Conservation (phyloP, 257 asterid genomes). For the Solanum sejunctum region DNA sequence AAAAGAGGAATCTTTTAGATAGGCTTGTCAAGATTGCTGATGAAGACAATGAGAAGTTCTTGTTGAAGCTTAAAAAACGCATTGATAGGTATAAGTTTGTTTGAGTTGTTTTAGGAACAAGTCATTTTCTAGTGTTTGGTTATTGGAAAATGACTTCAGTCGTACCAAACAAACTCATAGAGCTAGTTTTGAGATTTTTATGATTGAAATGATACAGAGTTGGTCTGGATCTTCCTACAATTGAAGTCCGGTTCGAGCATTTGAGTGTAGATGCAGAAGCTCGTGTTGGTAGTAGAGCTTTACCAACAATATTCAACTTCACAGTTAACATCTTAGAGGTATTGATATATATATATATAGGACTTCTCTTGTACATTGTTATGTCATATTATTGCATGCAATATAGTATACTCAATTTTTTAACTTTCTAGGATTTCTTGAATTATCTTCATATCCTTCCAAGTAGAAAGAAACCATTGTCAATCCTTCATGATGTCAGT, state of each 20-base stretch:
- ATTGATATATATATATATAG: constrained; percentile 2
- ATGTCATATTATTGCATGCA: neutral
- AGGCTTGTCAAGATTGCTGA: constrained; percentile 56
- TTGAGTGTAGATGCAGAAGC: constrained; percentile 75
- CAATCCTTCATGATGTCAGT: constrained; percentile 60
- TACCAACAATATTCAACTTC: constrained; percentile 72
- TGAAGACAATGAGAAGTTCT: constrained; percentile 74
- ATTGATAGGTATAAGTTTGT: constrained; percentile 37
- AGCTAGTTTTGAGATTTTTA: neutral
- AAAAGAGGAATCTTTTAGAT: constrained; percentile 52
- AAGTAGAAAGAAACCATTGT: constrained; percentile 56
- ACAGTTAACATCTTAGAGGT: constrained; percentile 65
- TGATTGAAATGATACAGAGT: constrained; percentile 33
- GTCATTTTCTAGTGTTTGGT: neutral
- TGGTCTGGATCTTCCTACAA: constrained; percentile 64
- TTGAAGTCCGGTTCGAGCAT: constrained; percentile 77
- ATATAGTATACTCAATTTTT: neutral
- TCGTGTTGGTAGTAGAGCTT: constrained; percentile 69
- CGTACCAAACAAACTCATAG: neutral
- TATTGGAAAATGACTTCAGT: neutral
- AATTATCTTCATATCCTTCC: constrained; percentile 44
- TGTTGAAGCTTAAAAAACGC: constrained; percentile 53
- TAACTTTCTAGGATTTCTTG: constrained; percentile 42
- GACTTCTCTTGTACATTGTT: neutral
- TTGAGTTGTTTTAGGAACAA: neutral